Base-by-base conservation (phyloP, 2,329 filamentous ascomycete genomes). In the Akanthomyces muscarius region DNA sequence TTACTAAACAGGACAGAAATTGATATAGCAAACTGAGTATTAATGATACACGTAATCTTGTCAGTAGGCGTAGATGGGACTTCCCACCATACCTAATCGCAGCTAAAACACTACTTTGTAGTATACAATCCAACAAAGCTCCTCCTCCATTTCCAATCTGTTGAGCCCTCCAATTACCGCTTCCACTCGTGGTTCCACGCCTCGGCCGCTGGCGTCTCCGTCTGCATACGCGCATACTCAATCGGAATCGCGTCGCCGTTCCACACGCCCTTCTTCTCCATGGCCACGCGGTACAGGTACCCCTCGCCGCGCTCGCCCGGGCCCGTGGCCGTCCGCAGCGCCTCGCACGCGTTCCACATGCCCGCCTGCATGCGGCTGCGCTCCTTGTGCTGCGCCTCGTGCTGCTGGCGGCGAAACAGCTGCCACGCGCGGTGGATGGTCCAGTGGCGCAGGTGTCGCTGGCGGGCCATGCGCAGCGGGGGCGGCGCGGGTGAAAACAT, bases 401-500 rank as follows among this genome's bases (percentile, higher is more conserved):
- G 87, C 70, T 87, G 83, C 73, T 90, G 85, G 69, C 88, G 84
- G 70, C 88, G 87, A 78, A 89, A 89, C 36, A 98, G 82, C 71
- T 91, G 83, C 92, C 93, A 98, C 25, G 94, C 94, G 70, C 95
- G 92, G 81, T 98, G 93, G 76, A 99, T 98, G 58, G 95, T 98
- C 95, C 95, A 99, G 82, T 99, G 95, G 53, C 95, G 91, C 67
- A 99, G 87, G 76, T 87, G 85, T 63, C 95, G 88, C 76, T 89
- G 90, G 69, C 94, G 92, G 47, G 87, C 92, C 84, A 98, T 93
- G 70, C 92, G 89, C 67, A 99, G 85, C 0, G 95, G 93, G 0
- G 84, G 78, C 5, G 83, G 83, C 0, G 81, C 78, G n/a, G 73
- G 74, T 36, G 80, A 79, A 68, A 81, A 81, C 74, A 82, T 80